Evolutionary conservation across 1,139 yeast species (phyloP).

Genomic region (Yamadazyma dendronema): DNA sequence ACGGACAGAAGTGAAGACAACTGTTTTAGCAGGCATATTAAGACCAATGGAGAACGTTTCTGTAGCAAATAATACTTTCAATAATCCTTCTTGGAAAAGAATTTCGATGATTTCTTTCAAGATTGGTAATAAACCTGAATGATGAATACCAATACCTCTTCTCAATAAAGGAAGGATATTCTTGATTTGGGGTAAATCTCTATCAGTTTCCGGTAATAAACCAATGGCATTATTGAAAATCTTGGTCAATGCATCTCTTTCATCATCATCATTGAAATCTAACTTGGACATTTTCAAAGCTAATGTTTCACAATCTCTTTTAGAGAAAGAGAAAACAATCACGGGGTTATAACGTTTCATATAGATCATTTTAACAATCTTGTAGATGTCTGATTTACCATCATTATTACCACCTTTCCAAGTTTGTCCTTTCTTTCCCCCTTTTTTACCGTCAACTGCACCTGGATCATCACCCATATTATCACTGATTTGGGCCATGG

Average conservation of each 20-base stretch:
- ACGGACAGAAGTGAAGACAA: conserved; percentile 94
- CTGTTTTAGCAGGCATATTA: conserved; percentile 98
- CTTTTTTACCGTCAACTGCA: conserved; percentile 49
- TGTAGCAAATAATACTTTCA: conserved; percentile 93
- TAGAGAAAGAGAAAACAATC: conserved; percentile 94
- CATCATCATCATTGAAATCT: conserved; percentile 90
- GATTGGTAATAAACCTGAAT: conserved; percentile 93
- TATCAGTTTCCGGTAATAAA: conserved; percentile 83
- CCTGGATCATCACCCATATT: conserved; percentile 81
- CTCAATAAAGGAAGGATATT: conserved; percentile 82
- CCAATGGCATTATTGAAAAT: conserved; percentile 88
- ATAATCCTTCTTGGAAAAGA: conserved; percentile 91
- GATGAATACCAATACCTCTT: conserved; percentile 98
- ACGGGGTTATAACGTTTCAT: conserved; percentile 94
- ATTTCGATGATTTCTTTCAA: conserved; percentile 96
- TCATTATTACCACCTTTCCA: conserved; percentile 86
- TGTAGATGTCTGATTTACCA: conserved; percentile 87
- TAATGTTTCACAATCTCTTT: conserved; percentile 91
- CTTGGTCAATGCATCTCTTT: conserved; percentile 82
- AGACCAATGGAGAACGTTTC: conserved; percentile 98
- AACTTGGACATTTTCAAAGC: conserved; percentile 94
- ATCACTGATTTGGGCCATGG: conserved; percentile 91
- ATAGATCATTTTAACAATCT: conserved; percentile 97
- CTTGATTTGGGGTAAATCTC: conserved; percentile 90
- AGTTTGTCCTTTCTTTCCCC: conserved; percentile 81